phyloP scores from a whole-genome alignment of 768 basidiomycete species.

The Suillus decipiens region DNA sequence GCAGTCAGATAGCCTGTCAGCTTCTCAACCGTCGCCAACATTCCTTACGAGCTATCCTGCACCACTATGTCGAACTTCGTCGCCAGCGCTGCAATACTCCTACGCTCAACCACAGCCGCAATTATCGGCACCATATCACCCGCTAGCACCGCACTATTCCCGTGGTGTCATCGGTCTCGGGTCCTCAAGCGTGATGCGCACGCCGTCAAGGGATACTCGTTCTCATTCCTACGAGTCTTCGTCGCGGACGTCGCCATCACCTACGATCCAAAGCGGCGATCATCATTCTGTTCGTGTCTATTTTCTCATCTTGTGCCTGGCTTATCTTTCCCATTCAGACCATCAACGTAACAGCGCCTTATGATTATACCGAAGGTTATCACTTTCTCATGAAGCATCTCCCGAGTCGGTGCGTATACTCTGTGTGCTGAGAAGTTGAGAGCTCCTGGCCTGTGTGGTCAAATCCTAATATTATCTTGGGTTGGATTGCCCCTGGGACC shows the following conservation, averaged over 20 bases:
- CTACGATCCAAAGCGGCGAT: slow-evolving; percentile 40
- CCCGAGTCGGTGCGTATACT: slow-evolving; percentile 68
- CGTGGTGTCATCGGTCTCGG: slow-evolving; percentile 47
- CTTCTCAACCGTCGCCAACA: slow-evolving; percentile 30
- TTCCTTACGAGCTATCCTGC: slow-evolving; percentile 33
- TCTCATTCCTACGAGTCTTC: slow-evolving; percentile 28
- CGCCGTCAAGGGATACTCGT: slow-evolving; percentile 29
- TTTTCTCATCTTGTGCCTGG: slow-evolving; percentile 21
- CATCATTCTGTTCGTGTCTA: slow-evolving; percentile 27
- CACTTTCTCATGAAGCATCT: slow-evolving; percentile 96
- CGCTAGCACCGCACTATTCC: slow-evolving; percentile 47
- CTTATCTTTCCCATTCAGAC: slow-evolving; percentile 58
- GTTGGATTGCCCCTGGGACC: slow-evolving; percentile 33
- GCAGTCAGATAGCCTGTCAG: slow-evolving; percentile 32
- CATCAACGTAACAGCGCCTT: slow-evolving; percentile 67
- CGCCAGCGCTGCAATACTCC: slow-evolving; percentile 42
- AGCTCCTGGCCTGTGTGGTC: slow-evolving; percentile 45
- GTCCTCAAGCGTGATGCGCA: slow-evolving; percentile 34
- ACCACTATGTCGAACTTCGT: slow-evolving; percentile 33
- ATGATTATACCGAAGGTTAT: slow-evolving; percentile 96
- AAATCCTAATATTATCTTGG: slow-evolving; percentile 37
- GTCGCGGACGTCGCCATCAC: slow-evolving; percentile 44
- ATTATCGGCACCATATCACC: slow-evolving; percentile 23
- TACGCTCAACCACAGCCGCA: slow-evolving; percentile 31
- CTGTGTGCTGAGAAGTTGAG: slow-evolving; percentile 33